Evolutionary conservation across 371 early-diverging fungal species (phyloP), one percentile per base, ranked within the genome.

Genomic region (Dipsacomyces acuminosporus): DNA sequence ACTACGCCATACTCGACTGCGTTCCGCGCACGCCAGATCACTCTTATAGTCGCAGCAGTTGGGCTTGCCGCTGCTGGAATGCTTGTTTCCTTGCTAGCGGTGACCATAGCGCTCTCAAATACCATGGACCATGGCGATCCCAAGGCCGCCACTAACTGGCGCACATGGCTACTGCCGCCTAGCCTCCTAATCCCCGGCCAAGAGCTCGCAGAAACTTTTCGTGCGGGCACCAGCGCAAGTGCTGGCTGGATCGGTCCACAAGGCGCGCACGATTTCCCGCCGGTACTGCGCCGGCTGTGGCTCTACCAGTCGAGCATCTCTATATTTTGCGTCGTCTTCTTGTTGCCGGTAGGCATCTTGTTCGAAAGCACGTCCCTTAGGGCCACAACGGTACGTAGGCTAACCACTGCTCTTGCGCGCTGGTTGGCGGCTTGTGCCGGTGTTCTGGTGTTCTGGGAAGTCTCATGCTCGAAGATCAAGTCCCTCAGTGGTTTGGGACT

Each of bases 101-200:
- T 48, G 17, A 67, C 67, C 2, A 55, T 67, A 0, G 63, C 58
- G 5, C 55, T 67, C 25, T 62, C 67, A 24, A 67, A 67, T 24
- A 62, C 58, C 7, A 67, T 67, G 67, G 67, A 67, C 40, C 63
- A 62, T 34, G 67, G 58, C 26, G 62, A 58, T 13, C 54, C 54
- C n/a, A 57, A 26, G 22, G 33, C 41, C 6, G 44, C 41, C 24
- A 47, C 38, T 17, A 52, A 58, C 6, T 67, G 67, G 67, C 67
- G 67, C 41, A 58, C 58, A 4, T 67, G 67, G 67, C 55, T 67
- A 50, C 48, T 67, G 51, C 67, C 67, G 22, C 40, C 51, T n/a
- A 62, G 62, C 18, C 67, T 67, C 23, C 38, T 61, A 9, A 47
- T 42, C 22, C 69, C 69, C 0, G 57, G 57, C 35, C 58, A 58